Evolutionary conservation across 768 basidiomycete genomes (phyloP).

Genomic region (Pisolithus microcarpus): DNA sequence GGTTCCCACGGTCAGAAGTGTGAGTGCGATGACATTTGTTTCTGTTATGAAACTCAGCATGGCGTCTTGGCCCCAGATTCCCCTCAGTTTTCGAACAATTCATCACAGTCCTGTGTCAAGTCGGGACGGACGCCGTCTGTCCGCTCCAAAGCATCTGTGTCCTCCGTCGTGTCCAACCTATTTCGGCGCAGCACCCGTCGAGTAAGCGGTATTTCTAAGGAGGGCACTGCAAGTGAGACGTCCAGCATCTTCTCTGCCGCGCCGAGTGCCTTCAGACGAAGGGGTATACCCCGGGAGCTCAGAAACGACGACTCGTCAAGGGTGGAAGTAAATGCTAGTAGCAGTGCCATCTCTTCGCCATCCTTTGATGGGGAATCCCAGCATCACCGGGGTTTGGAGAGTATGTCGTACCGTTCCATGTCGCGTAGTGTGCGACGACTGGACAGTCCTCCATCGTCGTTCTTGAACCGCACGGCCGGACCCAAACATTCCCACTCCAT

Average conservation of each 20-base stretch:
- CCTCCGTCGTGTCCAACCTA: slow-evolving; percentile 44
- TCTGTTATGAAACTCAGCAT: slow-evolving; percentile 3
- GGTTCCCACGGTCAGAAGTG: slow-evolving; percentile 28
- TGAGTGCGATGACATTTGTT: neutral
- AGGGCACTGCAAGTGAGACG: slow-evolving; percentile 34
- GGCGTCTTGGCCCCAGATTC: slow-evolving; percentile 7
- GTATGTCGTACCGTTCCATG: slow-evolving; percentile 33
- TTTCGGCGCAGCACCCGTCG: slow-evolving; percentile 39
- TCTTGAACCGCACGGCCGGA: slow-evolving; percentile 29
- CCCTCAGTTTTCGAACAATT: slow-evolving; percentile 11
- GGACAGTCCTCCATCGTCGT: slow-evolving; percentile 55
- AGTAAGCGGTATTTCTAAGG: slow-evolving; percentile 32
- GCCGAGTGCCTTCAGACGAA: slow-evolving; percentile 33
- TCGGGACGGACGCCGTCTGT: slow-evolving; percentile 44
- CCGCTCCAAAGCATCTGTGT: slow-evolving; percentile 44
- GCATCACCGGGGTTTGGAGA: slow-evolving; percentile 11
- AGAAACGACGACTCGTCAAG: slow-evolving; percentile 17
- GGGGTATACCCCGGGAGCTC: slow-evolving; percentile 40
- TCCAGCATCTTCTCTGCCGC: slow-evolving; percentile 33
- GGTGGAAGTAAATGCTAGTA: slow-evolving; percentile 34
- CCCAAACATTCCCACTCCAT: slow-evolving; percentile 30
- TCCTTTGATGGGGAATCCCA: slow-evolving; percentile 29
- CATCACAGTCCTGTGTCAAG: slow-evolving; percentile 26
- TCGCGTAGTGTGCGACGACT: slow-evolving; percentile 41
- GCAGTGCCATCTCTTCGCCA: slow-evolving; percentile 37